These are phyloP conservation scores for Myrmaecium sp. DNA, from an alignment of 2,329 filamentous ascomycete genomes.

Conservation along the genomic window DNA sequence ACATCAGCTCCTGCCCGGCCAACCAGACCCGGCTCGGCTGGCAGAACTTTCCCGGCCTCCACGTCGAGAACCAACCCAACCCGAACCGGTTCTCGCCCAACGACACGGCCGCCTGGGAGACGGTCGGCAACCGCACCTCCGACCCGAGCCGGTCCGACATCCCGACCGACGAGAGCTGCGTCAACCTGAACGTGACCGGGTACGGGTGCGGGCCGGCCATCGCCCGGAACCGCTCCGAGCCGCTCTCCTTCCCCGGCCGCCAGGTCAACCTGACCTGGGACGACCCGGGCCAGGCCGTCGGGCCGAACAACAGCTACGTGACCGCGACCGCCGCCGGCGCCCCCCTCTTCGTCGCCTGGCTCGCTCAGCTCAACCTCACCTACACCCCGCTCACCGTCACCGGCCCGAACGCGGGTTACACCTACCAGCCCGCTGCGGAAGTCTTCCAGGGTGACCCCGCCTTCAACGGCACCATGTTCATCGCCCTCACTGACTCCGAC, in stretches of 20 bases:
- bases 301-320: conserved; percentile 70
- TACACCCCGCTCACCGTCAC: conserved; percentile 47
- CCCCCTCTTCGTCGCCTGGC: conserved; percentile 58
- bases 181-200: conserved; percentile 36
- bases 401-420: conserved; percentile 41
- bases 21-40: conserved; percentile 60
- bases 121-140: conserved; percentile 40
- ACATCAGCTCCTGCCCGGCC: conserved; percentile 59
- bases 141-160: conserved; percentile 34
- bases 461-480: conserved; percentile 64
- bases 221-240: conserved; percentile 49
- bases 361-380: conserved; percentile 47
- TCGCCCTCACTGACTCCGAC: conserved; percentile 56
- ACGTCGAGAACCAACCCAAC: conserved; percentile 62
- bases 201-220: conserved; percentile 48
- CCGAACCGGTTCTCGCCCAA: conserved; percentile 49
- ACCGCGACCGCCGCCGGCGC: conserved; percentile 40
- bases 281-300: conserved; percentile 46
- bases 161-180: conserved; percentile 34
- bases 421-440: conserved; percentile 53
- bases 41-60: conserved; percentile 67
- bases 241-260: conserved; percentile 59
- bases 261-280: conserved; percentile 61
- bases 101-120: conserved; percentile 45
- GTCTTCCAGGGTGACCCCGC: conserved; percentile 52